These are phyloP conservation scores for Periconia sp. DNA, from an alignment of 2,329 filamentous ascomycete genomes.

Conservation along the genomic window DNA sequence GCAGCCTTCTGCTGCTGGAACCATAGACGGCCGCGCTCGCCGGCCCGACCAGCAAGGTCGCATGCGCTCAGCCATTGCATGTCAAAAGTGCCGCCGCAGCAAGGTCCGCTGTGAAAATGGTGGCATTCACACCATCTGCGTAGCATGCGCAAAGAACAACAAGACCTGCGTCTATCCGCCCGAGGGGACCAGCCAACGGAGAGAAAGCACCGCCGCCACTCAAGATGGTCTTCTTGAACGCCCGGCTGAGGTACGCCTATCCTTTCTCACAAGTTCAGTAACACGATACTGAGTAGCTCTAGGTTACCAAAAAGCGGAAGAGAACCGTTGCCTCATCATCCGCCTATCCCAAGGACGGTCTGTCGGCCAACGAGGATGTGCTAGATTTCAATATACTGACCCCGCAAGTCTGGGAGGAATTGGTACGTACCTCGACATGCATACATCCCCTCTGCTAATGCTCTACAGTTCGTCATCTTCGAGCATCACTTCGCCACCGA, in stretches of 20 bases:
- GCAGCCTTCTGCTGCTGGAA: slow-evolving; percentile 25
- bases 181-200: slow-evolving; percentile 49
- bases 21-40: slow-evolving; percentile 22
- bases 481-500: slow-evolving; percentile 75
- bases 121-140: slow-evolving; percentile 73
- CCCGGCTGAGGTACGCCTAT: slow-evolving; percentile 17
- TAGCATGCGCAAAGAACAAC: slow-evolving; percentile 73
- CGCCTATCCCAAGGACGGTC: slow-evolving; percentile 53
- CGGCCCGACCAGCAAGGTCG: slow-evolving; percentile 21
- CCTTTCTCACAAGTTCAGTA: neutral
- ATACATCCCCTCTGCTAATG: slow-evolving; percentile 13
- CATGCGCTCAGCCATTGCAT: slow-evolving; percentile 82
- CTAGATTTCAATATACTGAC: slow-evolving; percentile 68
- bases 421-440: slow-evolving; percentile 47
- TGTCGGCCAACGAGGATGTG: slow-evolving; percentile 59
- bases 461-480: slow-evolving; percentile 65
- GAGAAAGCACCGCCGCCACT: slow-evolving; percentile 35
- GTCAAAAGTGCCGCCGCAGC: slow-evolving; percentile 74
- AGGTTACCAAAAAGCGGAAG: slow-evolving; percentile 37
- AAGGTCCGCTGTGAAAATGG: slow-evolving; percentile 89
- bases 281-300: too few relatives aligned
- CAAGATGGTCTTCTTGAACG: slow-evolving; percentile 1
- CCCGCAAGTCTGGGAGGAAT: slow-evolving; percentile 69
- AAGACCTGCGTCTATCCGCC: slow-evolving; percentile 73
- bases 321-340: slow-evolving; percentile 43